Evolutionary conservation across 2,329 filamentous ascomycete species (phyloP).

Genomic region (Colletotrichum plurivorum): DNA sequence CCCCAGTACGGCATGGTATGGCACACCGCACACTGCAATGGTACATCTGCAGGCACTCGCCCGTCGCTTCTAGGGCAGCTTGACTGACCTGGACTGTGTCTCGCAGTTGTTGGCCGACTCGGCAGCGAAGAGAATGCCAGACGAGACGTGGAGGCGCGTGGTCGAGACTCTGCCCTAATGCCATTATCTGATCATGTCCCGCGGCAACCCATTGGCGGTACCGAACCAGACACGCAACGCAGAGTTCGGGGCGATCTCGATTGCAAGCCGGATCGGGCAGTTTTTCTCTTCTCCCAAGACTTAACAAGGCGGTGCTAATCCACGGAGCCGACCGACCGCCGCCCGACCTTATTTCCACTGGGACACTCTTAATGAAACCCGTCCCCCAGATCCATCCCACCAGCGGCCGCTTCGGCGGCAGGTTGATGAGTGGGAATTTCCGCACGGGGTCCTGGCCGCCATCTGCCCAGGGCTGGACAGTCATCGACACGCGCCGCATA

Average conservation of each 20-base stretch:
- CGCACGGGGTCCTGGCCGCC: neutral
- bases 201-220: constrained; percentile 15
- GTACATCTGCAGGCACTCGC: too few species aligned
- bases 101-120: constrained; percentile 11
- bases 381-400: constrained; percentile 25
- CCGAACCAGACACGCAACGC: constrained; percentile 7
- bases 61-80: neutral
- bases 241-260: constrained; percentile 32
- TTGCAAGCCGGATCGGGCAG: constrained; percentile 31
- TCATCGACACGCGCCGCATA: neutral
- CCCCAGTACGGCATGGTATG: too few species aligned
- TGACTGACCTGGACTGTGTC: constrained; percentile 7
- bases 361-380: constrained; percentile 19
- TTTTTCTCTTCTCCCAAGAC: constrained; percentile 4
- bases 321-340: constrained; percentile 31
- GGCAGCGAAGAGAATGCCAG: constrained; percentile 1
- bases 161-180: constrained; percentile 18
- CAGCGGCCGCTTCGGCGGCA: constrained; percentile 15
- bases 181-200: neutral
- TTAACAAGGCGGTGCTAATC: constrained; percentile 18
- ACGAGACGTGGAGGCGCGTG: neutral
- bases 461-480: constrained; percentile 11
- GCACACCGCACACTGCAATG: too few species aligned
- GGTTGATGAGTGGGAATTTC: constrained; percentile 20
- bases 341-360: constrained; percentile 23